Percentiles rank a stretch among this genome's conserved stretches.
These are phyloP conservation scores for Knoxdaviesia proteae DNA, from an alignment of 2,329 filamentous ascomycete genomes.

Conservation along the genomic window DNA sequence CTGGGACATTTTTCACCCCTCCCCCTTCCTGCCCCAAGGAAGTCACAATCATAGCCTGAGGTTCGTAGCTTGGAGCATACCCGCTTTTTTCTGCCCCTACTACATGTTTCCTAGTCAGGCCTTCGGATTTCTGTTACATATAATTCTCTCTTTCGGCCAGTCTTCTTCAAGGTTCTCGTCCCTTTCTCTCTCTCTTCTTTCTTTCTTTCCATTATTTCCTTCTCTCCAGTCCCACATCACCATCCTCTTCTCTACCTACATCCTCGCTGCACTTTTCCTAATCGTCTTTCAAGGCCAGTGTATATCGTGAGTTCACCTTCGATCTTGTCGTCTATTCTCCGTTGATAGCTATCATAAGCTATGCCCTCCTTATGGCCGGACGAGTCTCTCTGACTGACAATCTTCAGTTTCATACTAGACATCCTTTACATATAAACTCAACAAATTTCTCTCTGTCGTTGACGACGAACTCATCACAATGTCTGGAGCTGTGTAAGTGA, in stretches of 20 bases:
- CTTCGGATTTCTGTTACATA: too few relatives aligned
- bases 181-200: neutral
- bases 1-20: too few relatives aligned
- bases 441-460: neutral
- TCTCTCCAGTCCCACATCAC: neutral
- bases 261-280: neutral
- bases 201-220: conserved; percentile 1
- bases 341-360: neutral
- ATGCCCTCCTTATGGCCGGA: neutral
- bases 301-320: conserved; percentile 1
- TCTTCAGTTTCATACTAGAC: neutral
- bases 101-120: too few relatives aligned
- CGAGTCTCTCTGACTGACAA: conserved; percentile 1
- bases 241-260: neutral
- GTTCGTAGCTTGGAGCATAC: too few relatives aligned
- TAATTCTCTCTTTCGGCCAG: too few relatives aligned
- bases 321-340: neutral
- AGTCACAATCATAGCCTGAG: too few relatives aligned
- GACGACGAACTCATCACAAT: conserved; percentile 21
- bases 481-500: conserved; percentile 50
- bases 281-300: conserved; percentile 4
- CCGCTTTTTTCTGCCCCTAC: too few relatives aligned
- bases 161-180: neutral
- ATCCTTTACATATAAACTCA: neutral
- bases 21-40: too few relatives aligned